Base-by-base conservation (phyloP, 805 yeast species). In the Starmera dryadoides region DNA sequence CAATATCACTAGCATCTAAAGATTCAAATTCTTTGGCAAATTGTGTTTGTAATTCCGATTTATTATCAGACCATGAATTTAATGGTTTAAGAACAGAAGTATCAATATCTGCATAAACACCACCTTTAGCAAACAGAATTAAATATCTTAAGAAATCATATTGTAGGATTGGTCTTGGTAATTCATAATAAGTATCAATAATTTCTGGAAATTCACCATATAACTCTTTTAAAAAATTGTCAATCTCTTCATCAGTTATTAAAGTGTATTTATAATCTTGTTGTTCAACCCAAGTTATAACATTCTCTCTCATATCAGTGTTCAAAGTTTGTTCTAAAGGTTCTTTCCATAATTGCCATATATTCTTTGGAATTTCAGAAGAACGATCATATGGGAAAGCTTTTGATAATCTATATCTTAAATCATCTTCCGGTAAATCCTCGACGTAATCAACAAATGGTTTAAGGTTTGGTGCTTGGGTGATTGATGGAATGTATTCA, bases 61-160 rank as follows among this genome's bases (percentile, higher is more conserved):
- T 74, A 30, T 75, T 75, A 20, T 76, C 79, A 36, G 74, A 70
- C 81, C 81, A 75, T 38, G 71, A 68, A 12, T 77, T 78, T 35
- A 75, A 66, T 1, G 79, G 79, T 44, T 69, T 75, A 39, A 73
- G 62, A 19, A 76, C 73, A 42, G 61, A 63, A 2, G 80, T 75
- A 52, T 75, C 81, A 36, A 75, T 72, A 52, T 75, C 81, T 2
- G 79, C 71, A 50, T 75, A 75, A 19, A 73, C 66, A 17, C 81
- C 81, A 31, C 81, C 81, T 38, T 63, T 60, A 10, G 76, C 69
- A 41, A 49, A 73, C 10, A 75, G 49, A 12, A 75, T 60, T 46
- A 75, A 56, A 51, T 74, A 75, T 36, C 76, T 62, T 52, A 75
- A 64, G 39, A 75, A 74, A 47, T 75, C 80, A 63, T 66, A 71